Evolutionary conservation across 768 basidiomycete species (phyloP).

Genomic region (Termitomyces heimii): DNA sequence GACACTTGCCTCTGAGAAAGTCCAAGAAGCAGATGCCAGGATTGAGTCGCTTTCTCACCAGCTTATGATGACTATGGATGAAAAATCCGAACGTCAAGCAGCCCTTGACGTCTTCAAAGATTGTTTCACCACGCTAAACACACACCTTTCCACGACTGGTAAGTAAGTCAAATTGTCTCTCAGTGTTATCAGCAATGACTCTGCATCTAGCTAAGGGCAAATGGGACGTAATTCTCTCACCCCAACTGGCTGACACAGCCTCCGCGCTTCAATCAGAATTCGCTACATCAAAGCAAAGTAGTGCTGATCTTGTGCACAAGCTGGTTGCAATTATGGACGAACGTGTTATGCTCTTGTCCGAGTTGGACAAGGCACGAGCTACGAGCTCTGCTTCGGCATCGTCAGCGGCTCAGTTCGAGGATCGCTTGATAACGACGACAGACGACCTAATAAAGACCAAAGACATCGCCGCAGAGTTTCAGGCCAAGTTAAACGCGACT

Average conservation of each 20-base stretch:
- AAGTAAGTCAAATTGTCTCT: not conserved
- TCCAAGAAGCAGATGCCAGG: conserved; percentile 3
- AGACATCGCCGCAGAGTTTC: conserved; percentile 3
- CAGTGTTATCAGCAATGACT: conserved; percentile 1
- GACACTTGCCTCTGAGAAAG: not conserved
- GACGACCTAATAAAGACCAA: conserved; percentile 3
- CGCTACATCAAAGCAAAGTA: conserved; percentile 8
- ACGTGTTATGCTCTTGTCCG: conserved; percentile 2
- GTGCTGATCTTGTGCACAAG: conserved; percentile 7
- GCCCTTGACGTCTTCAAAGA: conserved; percentile 1
- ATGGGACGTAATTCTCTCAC: not conserved
- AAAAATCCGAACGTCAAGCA: not conserved
- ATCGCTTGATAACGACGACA: conserved; percentile 1
- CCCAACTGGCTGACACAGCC: not conserved
- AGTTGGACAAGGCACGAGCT: conserved; percentile 8
- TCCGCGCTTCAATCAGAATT: conserved; percentile 4
- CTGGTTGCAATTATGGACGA: conserved; percentile 10
- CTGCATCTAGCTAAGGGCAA: not conserved
- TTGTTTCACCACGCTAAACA: conserved; percentile 2
- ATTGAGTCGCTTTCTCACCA: conserved; percentile 6
- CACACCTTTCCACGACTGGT: not conserved
- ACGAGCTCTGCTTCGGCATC: conserved; percentile 3
- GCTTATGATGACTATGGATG: conserved; percentile 4
- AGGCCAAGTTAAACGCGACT: conserved; percentile 2
- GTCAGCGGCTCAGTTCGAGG: conserved; percentile 3